Evolutionary conservation across 345 rosid species (phyloP), one percentile per base, ranked within the genome.

Genomic region (Citrus cavaleriei): DNA sequence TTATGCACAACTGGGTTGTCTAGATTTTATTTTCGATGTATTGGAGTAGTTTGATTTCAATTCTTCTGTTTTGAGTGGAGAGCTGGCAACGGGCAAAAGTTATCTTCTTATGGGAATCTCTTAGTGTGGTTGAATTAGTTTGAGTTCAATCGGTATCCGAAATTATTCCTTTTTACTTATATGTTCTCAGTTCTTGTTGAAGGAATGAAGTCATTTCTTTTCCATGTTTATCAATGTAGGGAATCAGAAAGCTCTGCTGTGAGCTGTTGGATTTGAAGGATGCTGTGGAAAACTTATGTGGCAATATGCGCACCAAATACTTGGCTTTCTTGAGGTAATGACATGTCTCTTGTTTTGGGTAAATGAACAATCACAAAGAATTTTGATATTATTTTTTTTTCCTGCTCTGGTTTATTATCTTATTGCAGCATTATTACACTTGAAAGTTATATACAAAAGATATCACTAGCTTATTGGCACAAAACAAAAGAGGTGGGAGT

Each of bases 251-350:
- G 68, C 90, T 96, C 37, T 96, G 99, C 79, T 94, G 97, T 80
- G 99, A 96, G 91, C 94, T 96, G 78, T 81, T 96, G 92, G 98
- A 94, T 90, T 85, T 96, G 84, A 96, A 94, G 81, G 98, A 94
- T 93, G 93, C 97, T 7, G 99, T 93, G 65, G 98, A 94, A 70
- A 93, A 91, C 82, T 85, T 93, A 77, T 88, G 98, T 67, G 94
- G 97, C 74, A 90, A 96, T 85, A 87, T 86, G 88, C 93, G 85
- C 67, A 89, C 95, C 21, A 94, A 93, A 73, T 91, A 90, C 81
- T 81, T 90, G 78, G 93, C 99, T 82, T 96, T 96, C 89, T 85
- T 93, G 86, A 91, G 98, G 99, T 93, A 84, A 74, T 71, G 14
- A 30, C 72, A 62, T 54, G 24, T 28, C 8, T 5, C 57, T 76